Evolutionary conservation across 225 moss, liverwort and hornwort genomes (phyloP).

Genomic region (Pseudisothecium myosuroides): DNA sequence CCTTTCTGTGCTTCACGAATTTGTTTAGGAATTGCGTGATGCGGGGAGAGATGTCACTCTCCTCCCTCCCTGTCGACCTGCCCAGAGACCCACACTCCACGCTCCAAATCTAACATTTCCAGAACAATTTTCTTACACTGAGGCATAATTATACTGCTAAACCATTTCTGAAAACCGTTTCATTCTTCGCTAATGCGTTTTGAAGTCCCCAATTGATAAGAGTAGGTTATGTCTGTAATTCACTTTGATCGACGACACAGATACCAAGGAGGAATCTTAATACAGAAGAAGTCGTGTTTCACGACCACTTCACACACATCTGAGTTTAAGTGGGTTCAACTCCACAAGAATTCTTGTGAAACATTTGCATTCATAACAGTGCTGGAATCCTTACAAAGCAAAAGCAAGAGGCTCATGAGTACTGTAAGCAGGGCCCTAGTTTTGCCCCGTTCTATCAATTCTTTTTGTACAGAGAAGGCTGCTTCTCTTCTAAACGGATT

Average conservation of each 20-base stretch:
- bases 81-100: background rate
- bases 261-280: background rate
- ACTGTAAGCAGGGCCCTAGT: conserved; percentile 3
- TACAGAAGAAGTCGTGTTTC: background rate
- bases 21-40: no score
- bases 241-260: background rate
- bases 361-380: conserved; percentile 10
- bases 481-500: conserved; percentile 1
- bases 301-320: background rate
- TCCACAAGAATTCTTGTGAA: conserved; percentile 6
- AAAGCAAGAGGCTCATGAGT: background rate
- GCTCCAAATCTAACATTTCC: background rate
- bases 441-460: conserved; percentile 7
- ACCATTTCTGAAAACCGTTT: background rate
- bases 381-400: background rate
- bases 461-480: conserved; percentile 17
- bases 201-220: background rate
- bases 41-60: background rate
- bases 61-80: background rate
- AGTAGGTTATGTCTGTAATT: background rate
- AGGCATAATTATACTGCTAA: background rate
- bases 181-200: background rate
- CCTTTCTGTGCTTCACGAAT: background rate
- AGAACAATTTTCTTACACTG: background rate
- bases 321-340: background rate